Evolutionary conservation across 2,329 filamentous ascomycete species (phyloP).

Genomic region (Aspergillus alliaceus): DNA sequence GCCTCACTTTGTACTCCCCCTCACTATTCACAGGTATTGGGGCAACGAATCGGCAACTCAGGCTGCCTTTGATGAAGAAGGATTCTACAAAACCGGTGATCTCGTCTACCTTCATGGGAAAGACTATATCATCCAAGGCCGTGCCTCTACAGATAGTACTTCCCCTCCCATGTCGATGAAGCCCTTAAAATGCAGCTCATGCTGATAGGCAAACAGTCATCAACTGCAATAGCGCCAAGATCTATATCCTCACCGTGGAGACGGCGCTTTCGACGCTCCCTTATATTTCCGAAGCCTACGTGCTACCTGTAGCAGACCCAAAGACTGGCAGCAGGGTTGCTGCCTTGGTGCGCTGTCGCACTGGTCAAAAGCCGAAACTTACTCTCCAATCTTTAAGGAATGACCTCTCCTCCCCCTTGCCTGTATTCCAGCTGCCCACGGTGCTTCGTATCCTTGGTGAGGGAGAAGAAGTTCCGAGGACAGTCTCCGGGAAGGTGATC

Average conservation of each 20-base stretch:
- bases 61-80: not conserved
- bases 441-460: not conserved
- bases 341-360: not conserved
- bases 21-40: not conserved
- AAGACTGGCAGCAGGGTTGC: not conserved
- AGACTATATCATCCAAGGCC: not conserved
- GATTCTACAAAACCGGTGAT: not conserved
- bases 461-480: not conserved
- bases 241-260: not conserved
- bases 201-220: not conserved
- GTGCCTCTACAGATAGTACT: not conserved
- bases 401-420: not conserved
- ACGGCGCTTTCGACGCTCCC: not conserved
- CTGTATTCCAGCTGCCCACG: not conserved
- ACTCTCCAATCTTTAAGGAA: not conserved
- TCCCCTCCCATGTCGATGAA: not conserved
- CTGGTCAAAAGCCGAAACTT: not conserved
- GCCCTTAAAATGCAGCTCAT: not conserved
- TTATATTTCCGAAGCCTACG: not conserved
- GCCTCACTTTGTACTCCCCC: not conserved
- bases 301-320: not conserved
- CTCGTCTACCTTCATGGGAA: not conserved
- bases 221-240: not conserved
- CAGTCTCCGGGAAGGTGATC: not conserved
- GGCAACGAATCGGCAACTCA: not conserved